Conservation (phyloP, 306 rosid species). For the Chamaecrista fasciculata region DNA sequence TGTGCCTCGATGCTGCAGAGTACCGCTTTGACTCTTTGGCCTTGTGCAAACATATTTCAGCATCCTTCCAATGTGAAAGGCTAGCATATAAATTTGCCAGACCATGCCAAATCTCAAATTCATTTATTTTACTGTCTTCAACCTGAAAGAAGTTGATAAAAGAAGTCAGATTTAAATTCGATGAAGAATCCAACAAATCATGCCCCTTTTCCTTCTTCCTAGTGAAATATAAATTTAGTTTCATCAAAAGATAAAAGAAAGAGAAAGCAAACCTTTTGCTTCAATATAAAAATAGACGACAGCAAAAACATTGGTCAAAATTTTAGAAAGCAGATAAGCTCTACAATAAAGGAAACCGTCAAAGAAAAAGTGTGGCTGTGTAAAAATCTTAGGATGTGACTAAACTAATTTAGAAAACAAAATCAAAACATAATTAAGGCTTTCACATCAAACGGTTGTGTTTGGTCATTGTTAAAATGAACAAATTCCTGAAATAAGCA, state of each 20-base stretch:
- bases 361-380: not conserved
- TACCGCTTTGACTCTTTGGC: conserved; percentile 63
- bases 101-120: conserved; percentile 93
- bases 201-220: not conserved
- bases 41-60: conserved; percentile 88
- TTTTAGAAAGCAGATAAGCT: not conserved
- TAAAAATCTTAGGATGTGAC: not conserved
- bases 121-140: conserved; percentile 61
- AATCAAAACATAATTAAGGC: not conserved
- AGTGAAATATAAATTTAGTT: not conserved
- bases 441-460: conserved; percentile 6
- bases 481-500: not conserved
- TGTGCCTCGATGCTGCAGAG: conserved; percentile 61
- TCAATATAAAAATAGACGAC: not conserved
- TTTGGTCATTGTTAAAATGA: not conserved
- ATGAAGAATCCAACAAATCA: conserved; percentile 11
- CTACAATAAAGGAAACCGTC: not conserved
- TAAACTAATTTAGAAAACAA: not conserved
- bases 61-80: conserved; percentile 92
- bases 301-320: not conserved
- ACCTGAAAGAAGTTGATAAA: conserved; percentile 44
- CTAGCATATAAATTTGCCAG: conserved; percentile 83
- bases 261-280: conserved; percentile 10
- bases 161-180: not conserved
- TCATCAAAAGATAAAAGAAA: conserved; percentile 13